These are phyloP conservation scores for Tuber melanosporum DNA, from an alignment of 495 filamentous ascomycete genomes.

Conservation along the genomic window DNA sequence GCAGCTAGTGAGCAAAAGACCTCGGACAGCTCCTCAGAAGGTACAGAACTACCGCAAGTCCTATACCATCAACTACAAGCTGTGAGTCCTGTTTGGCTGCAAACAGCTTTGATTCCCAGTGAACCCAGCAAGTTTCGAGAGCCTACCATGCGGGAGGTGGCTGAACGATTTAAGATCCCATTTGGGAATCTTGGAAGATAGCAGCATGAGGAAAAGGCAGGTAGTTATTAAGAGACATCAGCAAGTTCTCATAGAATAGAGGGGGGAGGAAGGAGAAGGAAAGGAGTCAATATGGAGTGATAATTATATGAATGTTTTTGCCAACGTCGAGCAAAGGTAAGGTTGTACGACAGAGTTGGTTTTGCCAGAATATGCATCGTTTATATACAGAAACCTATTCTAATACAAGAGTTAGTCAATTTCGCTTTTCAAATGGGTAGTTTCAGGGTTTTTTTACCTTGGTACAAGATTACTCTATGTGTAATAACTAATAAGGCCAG, in stretches of 20 bases:
- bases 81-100: neutral
- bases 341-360: neutral
- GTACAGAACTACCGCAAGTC: neutral
- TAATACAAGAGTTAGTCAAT: neutral
- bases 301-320: neutral
- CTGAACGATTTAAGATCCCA: neutral
- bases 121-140: neutral
- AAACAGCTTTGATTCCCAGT: neutral
- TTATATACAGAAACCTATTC: slow-evolving; percentile 1
- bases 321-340: neutral
- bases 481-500: neutral
- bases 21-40: neutral
- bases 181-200: neutral
- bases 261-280: neutral
- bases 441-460: neutral
- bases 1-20: neutral
- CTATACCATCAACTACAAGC: neutral
- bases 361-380: neutral
- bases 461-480: neutral
- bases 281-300: neutral
- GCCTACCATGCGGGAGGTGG: neutral
- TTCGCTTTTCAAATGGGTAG: neutral
- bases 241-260: neutral
- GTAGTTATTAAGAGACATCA: neutral
- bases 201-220: neutral